phyloP scores from a whole-genome alignment of 148 eudicot genomes.

The Camellia japonica region DNA sequence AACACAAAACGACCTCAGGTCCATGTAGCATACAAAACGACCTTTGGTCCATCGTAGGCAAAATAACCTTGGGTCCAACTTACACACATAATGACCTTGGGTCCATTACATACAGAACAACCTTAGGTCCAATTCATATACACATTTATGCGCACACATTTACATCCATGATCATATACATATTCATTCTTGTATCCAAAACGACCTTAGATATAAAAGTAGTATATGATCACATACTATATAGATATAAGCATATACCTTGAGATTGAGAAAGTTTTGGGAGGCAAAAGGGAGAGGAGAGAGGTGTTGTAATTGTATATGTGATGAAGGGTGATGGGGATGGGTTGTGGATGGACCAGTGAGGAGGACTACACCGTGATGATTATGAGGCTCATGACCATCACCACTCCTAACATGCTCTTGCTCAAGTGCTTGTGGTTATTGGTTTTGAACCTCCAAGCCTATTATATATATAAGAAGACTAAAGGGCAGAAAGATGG shows the following conservation, averaged over 20 bases:
- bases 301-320: background rate
- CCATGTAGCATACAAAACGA: no score
- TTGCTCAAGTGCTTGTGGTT: slow-evolving; percentile 17
- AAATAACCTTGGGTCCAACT: no score
- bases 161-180: no score
- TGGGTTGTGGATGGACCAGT: background rate
- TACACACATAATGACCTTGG: no score
- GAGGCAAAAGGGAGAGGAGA: background rate
- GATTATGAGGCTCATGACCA: background rate
- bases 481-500: slow-evolving; percentile 32
- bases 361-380: slow-evolving; percentile 2
- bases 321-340: background rate
- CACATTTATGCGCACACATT: no score
- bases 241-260: slow-evolving; percentile 16
- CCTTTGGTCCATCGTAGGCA: no score
- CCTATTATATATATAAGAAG: slow-evolving; percentile 53
- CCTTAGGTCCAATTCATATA: no score
- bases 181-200: no score
- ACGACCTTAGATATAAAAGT: no score
- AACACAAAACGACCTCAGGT: no score
- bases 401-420: slow-evolving; percentile 9
- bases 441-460: slow-evolving; percentile 40
- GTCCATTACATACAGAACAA: no score
- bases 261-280: slow-evolving; percentile 2
- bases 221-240: background rate